phyloP scores from a whole-genome alignment of 495 filamentous ascomycete genomes.

The Penicillium canescens region DNA sequence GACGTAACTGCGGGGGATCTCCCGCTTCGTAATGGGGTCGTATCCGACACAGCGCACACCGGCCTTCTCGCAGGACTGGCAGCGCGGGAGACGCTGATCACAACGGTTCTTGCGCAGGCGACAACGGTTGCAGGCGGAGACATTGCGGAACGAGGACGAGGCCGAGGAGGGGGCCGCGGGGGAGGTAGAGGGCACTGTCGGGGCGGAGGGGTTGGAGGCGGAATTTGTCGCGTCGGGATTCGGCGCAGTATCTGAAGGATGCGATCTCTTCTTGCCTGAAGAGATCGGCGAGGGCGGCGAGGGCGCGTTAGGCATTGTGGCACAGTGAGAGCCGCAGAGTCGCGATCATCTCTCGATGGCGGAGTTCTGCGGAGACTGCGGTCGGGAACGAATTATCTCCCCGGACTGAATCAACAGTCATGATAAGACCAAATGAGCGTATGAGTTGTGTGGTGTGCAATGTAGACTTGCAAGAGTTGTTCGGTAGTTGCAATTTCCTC shows the following conservation, averaged over 20 bases:
- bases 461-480: neutral
- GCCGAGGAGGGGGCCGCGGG: constrained; percentile 26
- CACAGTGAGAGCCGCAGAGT: constrained; percentile 25
- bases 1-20: constrained; percentile 93
- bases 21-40: constrained; percentile 91
- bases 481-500: constrained; percentile 7
- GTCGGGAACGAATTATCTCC: constrained; percentile 24
- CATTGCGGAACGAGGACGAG: constrained; percentile 79
- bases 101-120: constrained; percentile 91
- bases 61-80: constrained; percentile 88
- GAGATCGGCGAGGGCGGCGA: constrained; percentile 38
- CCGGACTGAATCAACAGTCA: constrained; percentile 34
- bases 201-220: constrained; percentile 12
- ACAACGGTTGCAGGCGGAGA: constrained; percentile 93
- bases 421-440: constrained; percentile 25
- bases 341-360: constrained; percentile 41
- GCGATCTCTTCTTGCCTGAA: constrained; percentile 44
- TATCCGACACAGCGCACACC: constrained; percentile 88
- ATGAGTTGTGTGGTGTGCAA: neutral
- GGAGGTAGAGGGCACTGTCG: constrained; percentile 13
- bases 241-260: constrained; percentile 28
- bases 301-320: constrained; percentile 41
- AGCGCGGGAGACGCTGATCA: constrained; percentile 87
- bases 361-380: constrained; percentile 27
- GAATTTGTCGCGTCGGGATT: constrained; percentile 17